Conservation (phyloP, 129 eudicot species). For the Flaveria sonorensis region DNA sequence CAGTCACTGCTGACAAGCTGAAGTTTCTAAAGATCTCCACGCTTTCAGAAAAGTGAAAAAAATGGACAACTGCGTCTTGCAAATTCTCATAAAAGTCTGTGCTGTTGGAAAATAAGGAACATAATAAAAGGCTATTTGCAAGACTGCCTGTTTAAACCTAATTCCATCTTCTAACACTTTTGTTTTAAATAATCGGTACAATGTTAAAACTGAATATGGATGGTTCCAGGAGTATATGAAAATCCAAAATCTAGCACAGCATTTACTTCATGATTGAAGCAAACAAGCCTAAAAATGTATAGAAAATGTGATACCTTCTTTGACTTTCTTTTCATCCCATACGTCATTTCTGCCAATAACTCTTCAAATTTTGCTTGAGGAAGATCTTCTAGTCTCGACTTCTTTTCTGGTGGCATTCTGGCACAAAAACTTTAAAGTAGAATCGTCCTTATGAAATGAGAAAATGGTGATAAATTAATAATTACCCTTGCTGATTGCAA, state of each 20-base stretch:
- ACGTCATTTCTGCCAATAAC: slow-evolving; percentile 49
- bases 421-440: slow-evolving; percentile 17
- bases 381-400: slow-evolving; percentile 50
- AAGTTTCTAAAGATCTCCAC: neutral
- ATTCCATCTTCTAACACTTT: neutral
- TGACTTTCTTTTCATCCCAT: slow-evolving; percentile 57
- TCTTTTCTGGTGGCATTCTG: slow-evolving; percentile 66
- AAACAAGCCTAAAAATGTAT: slow-evolving; percentile 3
- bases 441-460: neutral
- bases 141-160: neutral
- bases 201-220: neutral
- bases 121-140: neutral
- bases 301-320: slow-evolving; percentile 57
- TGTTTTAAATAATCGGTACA: neutral
- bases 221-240: slow-evolving; percentile 14
- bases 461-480: neutral
- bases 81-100: neutral
- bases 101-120: neutral
- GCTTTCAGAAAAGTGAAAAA: neutral
- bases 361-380: slow-evolving; percentile 54
- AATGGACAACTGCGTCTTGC: neutral
- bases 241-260: slow-evolving; percentile 4
- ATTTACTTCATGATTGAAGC: neutral
- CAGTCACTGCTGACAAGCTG: neutral
- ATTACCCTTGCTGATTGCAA: slow-evolving; percentile 26